These are phyloP conservation scores for Erodium chrysanthum DNA, from an alignment of 441 rosid genomes.

Conservation along the genomic window DNA sequence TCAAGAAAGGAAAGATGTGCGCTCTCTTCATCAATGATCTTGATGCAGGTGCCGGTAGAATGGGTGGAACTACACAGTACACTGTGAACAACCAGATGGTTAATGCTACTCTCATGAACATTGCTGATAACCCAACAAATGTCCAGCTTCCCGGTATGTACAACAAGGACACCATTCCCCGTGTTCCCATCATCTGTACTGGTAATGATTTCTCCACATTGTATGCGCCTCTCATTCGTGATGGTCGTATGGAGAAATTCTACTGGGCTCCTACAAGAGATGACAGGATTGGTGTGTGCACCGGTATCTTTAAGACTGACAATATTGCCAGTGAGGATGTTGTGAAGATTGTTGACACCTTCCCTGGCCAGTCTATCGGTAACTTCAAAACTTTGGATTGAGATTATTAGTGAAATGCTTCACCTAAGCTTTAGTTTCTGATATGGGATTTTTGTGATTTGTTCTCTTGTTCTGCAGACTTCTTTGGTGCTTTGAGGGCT, in stretches of 20 bases:
- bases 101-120: constrained; percentile 96
- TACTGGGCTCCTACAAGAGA: constrained; percentile 98
- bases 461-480: constrained; percentile 32
- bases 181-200: constrained; percentile 77
- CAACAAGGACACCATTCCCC: constrained; percentile 77
- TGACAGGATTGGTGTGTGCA: constrained; percentile 87
- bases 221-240: constrained; percentile 90
- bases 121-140: constrained; percentile 81
- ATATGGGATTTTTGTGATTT: not conserved
- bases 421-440: too few species aligned
- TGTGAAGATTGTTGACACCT: constrained; percentile 66
- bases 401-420: too few species aligned
- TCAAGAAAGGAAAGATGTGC: constrained; percentile 95
- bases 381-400: not conserved
- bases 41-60: constrained; percentile 90
- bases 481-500: constrained; percentile 91
- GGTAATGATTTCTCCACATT: constrained; percentile 96
- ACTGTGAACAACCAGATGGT: constrained; percentile 99
- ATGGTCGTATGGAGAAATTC: constrained; percentile 95
- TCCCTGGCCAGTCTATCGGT: constrained; percentile 99
- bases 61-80: constrained; percentile 96
- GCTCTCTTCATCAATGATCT: constrained; percentile 94
- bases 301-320: constrained; percentile 72
- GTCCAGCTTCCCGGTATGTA: constrained; percentile 97
- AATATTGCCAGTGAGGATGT: constrained; percentile 38